These are phyloP conservation scores for Amanita thiersii DNA, from an alignment of 768 basidiomycete species.

Conservation along the genomic window DNA sequence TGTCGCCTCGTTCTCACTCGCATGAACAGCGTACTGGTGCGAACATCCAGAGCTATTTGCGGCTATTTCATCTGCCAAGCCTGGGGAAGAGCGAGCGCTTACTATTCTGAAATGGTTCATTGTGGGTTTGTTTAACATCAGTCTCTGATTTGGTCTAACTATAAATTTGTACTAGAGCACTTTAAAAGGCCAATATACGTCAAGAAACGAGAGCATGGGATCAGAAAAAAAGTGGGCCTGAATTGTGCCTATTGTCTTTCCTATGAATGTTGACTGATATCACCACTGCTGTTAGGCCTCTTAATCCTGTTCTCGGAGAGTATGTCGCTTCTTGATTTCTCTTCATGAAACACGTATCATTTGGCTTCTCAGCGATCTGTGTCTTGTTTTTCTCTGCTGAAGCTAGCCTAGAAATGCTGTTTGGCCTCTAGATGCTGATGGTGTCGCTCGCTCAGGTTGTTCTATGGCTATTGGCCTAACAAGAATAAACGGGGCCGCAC, in stretches of 20 bases:
- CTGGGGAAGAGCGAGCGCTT: slow-evolving; percentile 64
- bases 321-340: slow-evolving; percentile 27
- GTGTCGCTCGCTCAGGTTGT: slow-evolving; percentile 41
- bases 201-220: slow-evolving; percentile 90
- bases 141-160: not conserved
- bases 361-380: too few relatives aligned
- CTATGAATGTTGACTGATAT: slow-evolving; percentile 1
- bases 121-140: slow-evolving; percentile 29
- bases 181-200: slow-evolving; percentile 92
- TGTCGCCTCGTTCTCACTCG: slow-evolving; percentile 5
- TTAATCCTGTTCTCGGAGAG: slow-evolving; percentile 96
- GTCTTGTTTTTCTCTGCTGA: not conserved
- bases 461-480: slow-evolving; percentile 87
- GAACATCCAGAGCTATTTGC: slow-evolving; percentile 89
- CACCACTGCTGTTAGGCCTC: slow-evolving; percentile 55
- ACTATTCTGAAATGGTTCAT: slow-evolving; percentile 96
- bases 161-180: slow-evolving; percentile 54
- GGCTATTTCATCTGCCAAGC: slow-evolving; percentile 70
- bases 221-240: slow-evolving; percentile 88
- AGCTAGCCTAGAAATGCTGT: not conserved
- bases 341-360: slow-evolving; percentile 2
- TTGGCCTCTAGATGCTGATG: not conserved
- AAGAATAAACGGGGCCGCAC: slow-evolving; percentile 69
- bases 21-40: slow-evolving; percentile 81
- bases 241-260: not conserved